Evolutionary conservation across 2,329 filamentous ascomycete species (phyloP), one percentile per base, ranked within the genome.

Genomic region (Colletotrichum filicis): DNA sequence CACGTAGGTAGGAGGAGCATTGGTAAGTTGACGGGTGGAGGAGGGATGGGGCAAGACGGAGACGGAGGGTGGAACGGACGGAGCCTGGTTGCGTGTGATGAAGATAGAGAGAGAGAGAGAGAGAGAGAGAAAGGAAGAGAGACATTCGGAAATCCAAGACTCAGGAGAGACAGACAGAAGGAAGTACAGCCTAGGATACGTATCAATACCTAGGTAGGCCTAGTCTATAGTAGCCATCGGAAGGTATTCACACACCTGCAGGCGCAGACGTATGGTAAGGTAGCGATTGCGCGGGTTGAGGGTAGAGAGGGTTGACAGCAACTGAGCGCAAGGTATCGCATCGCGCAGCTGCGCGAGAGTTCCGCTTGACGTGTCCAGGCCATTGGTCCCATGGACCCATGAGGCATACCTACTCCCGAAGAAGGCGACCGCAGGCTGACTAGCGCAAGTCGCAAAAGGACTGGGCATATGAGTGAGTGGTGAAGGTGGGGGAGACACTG

Each of bases 341-440:
- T 30, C 26, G 42, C 26, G 19, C 59, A 62, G 11, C 30, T 62
- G 42, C 7, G 28, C 42, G 24, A 28, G 6, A n/a, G 55, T 57
- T 14, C n/a, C 8, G 8, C 2, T 16, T 14, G 14, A 55, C 22
- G 19, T 42, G 14, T 12, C 22, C n/a, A 12, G 16, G 30, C 22
- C 6, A 28, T 56, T 53, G 49, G 32, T 30, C 12, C 5, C 61
- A 24, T 16, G 19, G 7, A 22, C 57, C 28, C 49, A 57, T 32
- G 52, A 65, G 52, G 52, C 62, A 32, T 26, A 28, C 52, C 11
- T 26, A 28, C 52, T n/a, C 52, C 42, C 62, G 22, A 42, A 57
- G 16, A 56, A 65, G 62, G 62, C 62, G 56, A 14, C 62, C 52
- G 37, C 62, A 57, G 62, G 62, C 62, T 65, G 22, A 56, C 62